These are phyloP conservation scores for Trichosporon sp. DNA, from an alignment of 1,284 basidiomycete genomes.

Conservation along the genomic window DNA sequence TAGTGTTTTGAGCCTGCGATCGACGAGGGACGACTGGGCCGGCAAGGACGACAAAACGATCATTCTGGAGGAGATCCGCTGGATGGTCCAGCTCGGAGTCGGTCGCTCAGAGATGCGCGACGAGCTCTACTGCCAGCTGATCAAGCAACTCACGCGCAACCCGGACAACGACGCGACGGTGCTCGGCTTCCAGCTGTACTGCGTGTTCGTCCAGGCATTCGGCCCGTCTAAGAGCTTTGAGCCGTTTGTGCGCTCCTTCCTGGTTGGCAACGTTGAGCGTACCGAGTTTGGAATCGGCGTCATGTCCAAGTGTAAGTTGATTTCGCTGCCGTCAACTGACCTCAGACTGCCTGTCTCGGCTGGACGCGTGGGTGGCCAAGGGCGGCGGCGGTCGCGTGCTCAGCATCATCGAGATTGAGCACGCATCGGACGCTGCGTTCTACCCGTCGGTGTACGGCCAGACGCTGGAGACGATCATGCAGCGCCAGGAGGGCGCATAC, in stretches of 20 bases:
- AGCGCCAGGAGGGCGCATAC: slow-evolving; percentile 76
- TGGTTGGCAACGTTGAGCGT: slow-evolving; percentile 60
- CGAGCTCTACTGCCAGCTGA: slow-evolving; percentile 83
- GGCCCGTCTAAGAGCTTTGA: slow-evolving; percentile 88
- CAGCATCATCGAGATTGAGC: slow-evolving; percentile 75
- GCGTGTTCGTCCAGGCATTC: slow-evolving; percentile 78
- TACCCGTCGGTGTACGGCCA: slow-evolving; percentile 89
- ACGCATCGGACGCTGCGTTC: slow-evolving; percentile 84
- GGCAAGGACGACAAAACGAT: slow-evolving; percentile 33
- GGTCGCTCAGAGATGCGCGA: slow-evolving; percentile 75
- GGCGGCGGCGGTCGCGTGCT: slow-evolving; percentile 78
- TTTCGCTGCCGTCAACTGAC: neutral
- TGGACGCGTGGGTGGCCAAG: slow-evolving; percentile 67
- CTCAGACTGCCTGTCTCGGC: slow-evolving; percentile 63
- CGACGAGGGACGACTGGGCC: slow-evolving; percentile 8
- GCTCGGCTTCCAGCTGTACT: slow-evolving; percentile 85
- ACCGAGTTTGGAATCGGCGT: slow-evolving; percentile 69
- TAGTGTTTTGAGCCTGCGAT: slow-evolving; percentile 13
- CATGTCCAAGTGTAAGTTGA: slow-evolving; percentile 66
- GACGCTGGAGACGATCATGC: slow-evolving; percentile 73
- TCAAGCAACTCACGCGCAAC: slow-evolving; percentile 83
- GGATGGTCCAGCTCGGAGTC: slow-evolving; percentile 74
- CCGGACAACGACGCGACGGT: slow-evolving; percentile 75
- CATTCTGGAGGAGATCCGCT: slow-evolving; percentile 76
- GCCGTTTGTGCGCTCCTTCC: slow-evolving; percentile 69